Conservation (phyloP, 345 rosid genomes). For the Camelina sativa region DNA sequence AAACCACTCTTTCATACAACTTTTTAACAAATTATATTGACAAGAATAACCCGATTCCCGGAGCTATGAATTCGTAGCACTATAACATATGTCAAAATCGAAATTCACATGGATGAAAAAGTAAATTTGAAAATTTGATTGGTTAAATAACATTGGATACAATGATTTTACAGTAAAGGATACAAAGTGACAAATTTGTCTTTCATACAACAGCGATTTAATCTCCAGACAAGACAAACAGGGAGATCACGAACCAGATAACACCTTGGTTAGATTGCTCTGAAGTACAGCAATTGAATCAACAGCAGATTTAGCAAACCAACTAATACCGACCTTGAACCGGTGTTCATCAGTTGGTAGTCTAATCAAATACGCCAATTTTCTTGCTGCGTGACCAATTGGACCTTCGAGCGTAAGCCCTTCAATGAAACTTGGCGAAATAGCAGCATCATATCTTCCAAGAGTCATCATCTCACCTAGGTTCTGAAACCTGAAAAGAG, state of each 20-base stretch:
- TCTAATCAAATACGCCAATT: conserved; percentile 79
- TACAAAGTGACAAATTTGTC: conserved; percentile 15
- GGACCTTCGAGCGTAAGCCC: conserved; percentile 92
- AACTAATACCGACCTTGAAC: conserved; percentile 85
- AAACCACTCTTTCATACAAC: no score
- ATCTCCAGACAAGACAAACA: conserved; percentile 2
- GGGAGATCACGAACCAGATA: conserved; percentile 55
- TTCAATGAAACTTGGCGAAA: conserved; percentile 87
- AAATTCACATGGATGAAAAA: no score
- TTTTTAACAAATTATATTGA: no score
- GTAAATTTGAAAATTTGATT: no score
- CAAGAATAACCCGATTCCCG: no score
- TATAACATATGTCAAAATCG: no score
- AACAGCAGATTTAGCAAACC: conserved; percentile 80
- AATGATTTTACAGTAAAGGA: neutral
- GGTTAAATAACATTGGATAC: no score
- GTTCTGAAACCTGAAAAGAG: conserved; percentile 72
- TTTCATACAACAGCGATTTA: neutral
- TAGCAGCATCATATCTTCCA: conserved; percentile 83
- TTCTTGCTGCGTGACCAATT: conserved; percentile 86
- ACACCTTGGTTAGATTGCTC: conserved; percentile 63
- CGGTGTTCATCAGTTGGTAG: conserved; percentile 95
- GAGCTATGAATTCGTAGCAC: no score
- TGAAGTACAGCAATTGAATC: conserved; percentile 80
- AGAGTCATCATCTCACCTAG: conserved; percentile 97